Percentiles rank a stretch among this genome's conserved stretches.
Conservation (phyloP, 176 grass and related monocot genomes). For the Aegilops umbellulata region DNA sequence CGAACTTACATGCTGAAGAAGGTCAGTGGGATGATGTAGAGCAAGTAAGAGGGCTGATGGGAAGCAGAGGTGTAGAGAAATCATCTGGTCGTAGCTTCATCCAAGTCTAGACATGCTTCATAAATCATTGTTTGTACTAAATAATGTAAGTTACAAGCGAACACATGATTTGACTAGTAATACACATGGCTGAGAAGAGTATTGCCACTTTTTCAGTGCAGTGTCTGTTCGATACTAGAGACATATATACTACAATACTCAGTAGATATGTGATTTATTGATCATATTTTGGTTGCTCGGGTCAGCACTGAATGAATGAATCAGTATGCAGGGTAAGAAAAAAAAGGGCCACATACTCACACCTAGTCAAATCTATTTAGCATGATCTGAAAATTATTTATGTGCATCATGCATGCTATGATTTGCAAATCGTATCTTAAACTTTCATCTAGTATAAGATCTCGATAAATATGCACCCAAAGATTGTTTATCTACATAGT, state of each 20-base stretch:
- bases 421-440: neutral
- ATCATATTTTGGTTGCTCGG: neutral
- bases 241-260: neutral
- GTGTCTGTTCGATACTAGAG: neutral
- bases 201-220: neutral
- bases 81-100: slow-evolving; percentile 64
- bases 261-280: neutral
- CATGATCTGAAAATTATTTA: neutral
- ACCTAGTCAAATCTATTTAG: neutral
- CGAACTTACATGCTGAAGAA: slow-evolving; percentile 69
- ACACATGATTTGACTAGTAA: neutral
- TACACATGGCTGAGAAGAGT: neutral
- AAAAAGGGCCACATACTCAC: neutral
- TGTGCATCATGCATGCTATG: neutral
- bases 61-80: slow-evolving; percentile 53
- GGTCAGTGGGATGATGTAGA: slow-evolving; percentile 62
- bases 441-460: neutral
- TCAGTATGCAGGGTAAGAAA: neutral
- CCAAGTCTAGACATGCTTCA: slow-evolving; percentile 31
- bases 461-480: neutral
- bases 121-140: neutral
- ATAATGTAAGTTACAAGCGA: neutral
- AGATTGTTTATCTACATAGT: neutral
- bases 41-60: slow-evolving; percentile 54
- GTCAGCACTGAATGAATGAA: neutral